Evolutionary conservation across 768 basidiomycete species (phyloP), one percentile per base, ranked within the genome.

Genomic region (Dentipellis fragilis): DNA sequence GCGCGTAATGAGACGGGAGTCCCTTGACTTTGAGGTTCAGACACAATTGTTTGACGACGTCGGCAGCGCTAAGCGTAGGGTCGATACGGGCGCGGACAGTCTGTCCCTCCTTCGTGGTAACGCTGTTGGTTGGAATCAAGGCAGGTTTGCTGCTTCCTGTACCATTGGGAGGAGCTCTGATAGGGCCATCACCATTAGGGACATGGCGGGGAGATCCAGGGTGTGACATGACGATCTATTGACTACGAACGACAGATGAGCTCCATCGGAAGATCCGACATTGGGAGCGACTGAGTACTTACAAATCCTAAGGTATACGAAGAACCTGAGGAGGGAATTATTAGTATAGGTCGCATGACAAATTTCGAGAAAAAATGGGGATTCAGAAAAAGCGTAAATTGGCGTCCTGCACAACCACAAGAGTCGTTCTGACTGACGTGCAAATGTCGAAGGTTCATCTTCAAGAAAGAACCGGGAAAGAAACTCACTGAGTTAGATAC

Each of bases 11-110:
- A 1, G 78, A 76, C 1, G 88, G 78, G 0, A 86, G 77, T 39
- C 89, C 89, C 56, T 80, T 81, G 56, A 92, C 82, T 68, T 86
- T 84, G 60, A 95, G 73, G 69, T 84, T 92, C 60, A 84, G 70
- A 63, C 89, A 91, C 10, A 93, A 78, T 67, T 91, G 89, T 55
- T 80, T 83, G 51, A 93, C 79, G 55, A 93, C 91, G 66, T 93
- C 90, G 52, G 87, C 83, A 52, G 91, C 90, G 6, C 85, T 82
- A 34, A 92, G 75, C 5, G 88, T 84, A 14, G 87, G 86, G 66
- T 93, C 90, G 61, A 93, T 93, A 57, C 90, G 81, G 10, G 88
- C 84, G 58, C 89, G 84, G 19, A 92, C 88, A 46, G 48, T 49
- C 48, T 83, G 83, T 45, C 88, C 88, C 17, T 88, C 84, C 55